Conservation (phyloP, 2,329 filamentous ascomycete genomes). For the Cladosporium colombiae region DNA sequence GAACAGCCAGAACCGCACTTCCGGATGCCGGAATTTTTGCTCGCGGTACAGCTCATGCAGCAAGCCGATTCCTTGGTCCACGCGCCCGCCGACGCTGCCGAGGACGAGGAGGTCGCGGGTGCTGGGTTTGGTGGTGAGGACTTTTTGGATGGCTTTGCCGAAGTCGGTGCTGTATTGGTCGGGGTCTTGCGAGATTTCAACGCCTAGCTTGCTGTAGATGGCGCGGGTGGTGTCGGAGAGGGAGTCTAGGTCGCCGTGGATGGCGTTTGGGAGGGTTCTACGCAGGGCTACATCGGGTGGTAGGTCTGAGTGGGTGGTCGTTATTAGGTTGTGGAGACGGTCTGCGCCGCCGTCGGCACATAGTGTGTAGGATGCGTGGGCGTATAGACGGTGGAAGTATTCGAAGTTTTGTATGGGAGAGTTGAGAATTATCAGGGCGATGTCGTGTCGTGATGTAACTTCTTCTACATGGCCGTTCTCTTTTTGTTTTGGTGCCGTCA, state of each 20-base stretch:
- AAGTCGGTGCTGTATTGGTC: slow-evolving; percentile 93
- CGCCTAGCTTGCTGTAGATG: slow-evolving; percentile 65
- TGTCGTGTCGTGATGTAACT: slow-evolving; percentile 16
- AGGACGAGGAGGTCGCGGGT: slow-evolving; percentile 65
- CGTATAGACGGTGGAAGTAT: slow-evolving; percentile 50
- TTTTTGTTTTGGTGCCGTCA: slow-evolving; percentile 18
- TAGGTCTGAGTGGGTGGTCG: slow-evolving; percentile 25
- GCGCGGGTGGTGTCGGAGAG: slow-evolving; percentile 61
- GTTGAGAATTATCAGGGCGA: slow-evolving; percentile 60
- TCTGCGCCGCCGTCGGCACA: slow-evolving; percentile 94
- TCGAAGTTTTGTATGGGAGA: slow-evolving; percentile 59
- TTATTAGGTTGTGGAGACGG: slow-evolving; percentile 60
- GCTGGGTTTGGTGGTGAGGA: slow-evolving; percentile 47
- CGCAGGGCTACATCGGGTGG: slow-evolving; percentile 27
- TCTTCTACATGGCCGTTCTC: slow-evolving; percentile 8
- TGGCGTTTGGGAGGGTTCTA: slow-evolving; percentile 52
- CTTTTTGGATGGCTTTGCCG: slow-evolving; percentile 69
- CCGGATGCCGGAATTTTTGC: slow-evolving; percentile 43
- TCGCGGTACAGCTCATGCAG: slow-evolving; percentile 76
- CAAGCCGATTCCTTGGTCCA: slow-evolving; percentile 89
- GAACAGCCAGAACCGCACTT: slow-evolving; percentile 68
- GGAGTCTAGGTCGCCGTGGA: slow-evolving; percentile 92
- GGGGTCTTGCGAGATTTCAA: slow-evolving; percentile 67
- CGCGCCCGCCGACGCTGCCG: slow-evolving; percentile 82
- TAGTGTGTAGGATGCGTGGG: slow-evolving; percentile 63